A percentile compares a stretch with the other conserved stretches of the same genome.
Conservation (phyloP, 306 rosid genomes). For the cucumber (Cucumis sativus) region Cucumber_9930_V3 NC_026657.2:7383001-7383500, state of each 20-base stretch:
- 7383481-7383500: constrained; percentile 16
- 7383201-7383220: constrained; percentile 67
- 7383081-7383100: constrained; percentile 88
- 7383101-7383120: constrained; percentile 54
- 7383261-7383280: constrained; percentile 18
- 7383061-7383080: constrained; percentile 80
- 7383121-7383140: constrained; percentile 31
- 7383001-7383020: constrained; percentile 4
- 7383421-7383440: constrained; percentile 18
- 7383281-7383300: constrained; percentile 17
- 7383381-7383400: constrained; percentile 10
- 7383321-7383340: constrained; percentile 23
- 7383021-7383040: constrained; percentile 82
- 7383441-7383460: constrained; percentile 14
- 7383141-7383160: constrained; percentile 57
- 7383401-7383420: constrained; percentile 17
- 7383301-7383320: constrained; percentile 25
- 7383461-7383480: constrained; percentile 19
- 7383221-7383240: constrained; percentile 33
- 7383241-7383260: constrained; percentile 25
- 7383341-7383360: constrained; percentile 16
- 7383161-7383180: constrained; percentile 37
- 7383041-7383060: constrained; percentile 84
- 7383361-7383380: constrained; percentile 13
- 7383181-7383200: constrained; percentile 37